phyloP scores from a whole-genome alignment of 129 eudicot species.

The Artemisia argyi region DNA sequence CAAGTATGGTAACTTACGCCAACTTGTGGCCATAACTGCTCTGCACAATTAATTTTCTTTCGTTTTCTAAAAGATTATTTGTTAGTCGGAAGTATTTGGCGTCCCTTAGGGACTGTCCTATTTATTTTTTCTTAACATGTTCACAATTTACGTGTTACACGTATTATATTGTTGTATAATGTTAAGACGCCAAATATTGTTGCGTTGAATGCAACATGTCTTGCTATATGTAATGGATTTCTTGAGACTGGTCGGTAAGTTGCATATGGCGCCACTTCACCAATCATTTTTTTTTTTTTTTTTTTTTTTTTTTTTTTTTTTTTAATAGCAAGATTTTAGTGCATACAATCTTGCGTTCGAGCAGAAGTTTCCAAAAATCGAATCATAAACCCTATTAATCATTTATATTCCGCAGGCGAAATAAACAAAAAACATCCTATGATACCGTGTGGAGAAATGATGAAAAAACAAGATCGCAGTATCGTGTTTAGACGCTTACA shows the following conservation, averaged over 20 bases:
- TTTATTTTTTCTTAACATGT: conserved; percentile 2
- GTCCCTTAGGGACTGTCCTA: not conserved
- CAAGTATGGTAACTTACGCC: conserved; percentile 20
- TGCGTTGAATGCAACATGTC: conserved; percentile 7
- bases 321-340: not conserved
- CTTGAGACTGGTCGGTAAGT: not conserved
- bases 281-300: too few relatives aligned
- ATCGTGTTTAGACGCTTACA: too few relatives aligned
- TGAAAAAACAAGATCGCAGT: too few relatives aligned
- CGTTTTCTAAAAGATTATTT: conserved; percentile 10
- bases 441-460: too few relatives aligned
- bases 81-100: not conserved
- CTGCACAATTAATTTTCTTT: conserved; percentile 23
- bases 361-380: too few relatives aligned
- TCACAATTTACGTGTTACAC: conserved; percentile 1
- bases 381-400: too few relatives aligned
- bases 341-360: not conserved
- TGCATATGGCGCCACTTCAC: not conserved
- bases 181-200: conserved; percentile 13
- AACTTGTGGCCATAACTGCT: conserved; percentile 19
- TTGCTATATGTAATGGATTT: conserved; percentile 15
- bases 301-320: too few relatives aligned
- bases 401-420: too few relatives aligned
- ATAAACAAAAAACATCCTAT: too few relatives aligned
- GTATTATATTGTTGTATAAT: conserved; percentile 18